Base-by-base conservation (phyloP, 148 eudicot genomes). In the Pouteria glomerata region DNA sequence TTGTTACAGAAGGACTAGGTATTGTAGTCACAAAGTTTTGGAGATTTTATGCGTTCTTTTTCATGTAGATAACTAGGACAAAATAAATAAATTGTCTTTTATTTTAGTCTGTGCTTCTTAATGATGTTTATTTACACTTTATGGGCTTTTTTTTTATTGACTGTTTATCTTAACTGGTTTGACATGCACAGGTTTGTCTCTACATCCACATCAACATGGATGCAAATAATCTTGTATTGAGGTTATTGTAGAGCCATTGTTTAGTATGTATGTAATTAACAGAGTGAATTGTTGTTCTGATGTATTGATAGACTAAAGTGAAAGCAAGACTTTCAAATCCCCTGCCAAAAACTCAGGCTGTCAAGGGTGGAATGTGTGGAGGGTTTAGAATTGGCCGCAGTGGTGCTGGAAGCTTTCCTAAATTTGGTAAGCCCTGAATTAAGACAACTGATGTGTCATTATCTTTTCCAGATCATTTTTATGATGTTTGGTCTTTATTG, bases 321-420 rank as follows among this genome's bases (percentile, higher is more conserved):
- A 79, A 83, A 79, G 94, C 94, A 26, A 85, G 97, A 80, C 90
- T 91, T 51, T 91, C 97, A 60, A 91, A 91, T 76, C 97, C 97
- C 45, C 62, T 80, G 81, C 97, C 97, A 8, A 91, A 91, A 80
- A 85, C 87, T 63, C 94, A 89, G 85, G 94, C 88, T 69, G 89
- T 91, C 65, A 91, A 91, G 82, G 97, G 97, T 56, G 97, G 90
- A 57, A 89, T 91, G 86, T 76, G 82, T 53, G 97, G 97, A 52
- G 97, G 97, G 48, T 89, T 91, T 57, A 82, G 85, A 72, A 89
- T 91, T 71, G 90, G 88, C 70, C 85, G 70, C 71, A 86, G 83
- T 72, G 77, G 74, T 70, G 83, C 83, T 75, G 76, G 64, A 48
- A 65, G 56, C 57, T 48, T 65, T 81, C 34, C 73, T 34, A 68